Evolutionary conservation across 768 basidiomycete genomes (phyloP), one percentile per base, ranked within the genome.

Genomic region (Pholiota conissans): DNA sequence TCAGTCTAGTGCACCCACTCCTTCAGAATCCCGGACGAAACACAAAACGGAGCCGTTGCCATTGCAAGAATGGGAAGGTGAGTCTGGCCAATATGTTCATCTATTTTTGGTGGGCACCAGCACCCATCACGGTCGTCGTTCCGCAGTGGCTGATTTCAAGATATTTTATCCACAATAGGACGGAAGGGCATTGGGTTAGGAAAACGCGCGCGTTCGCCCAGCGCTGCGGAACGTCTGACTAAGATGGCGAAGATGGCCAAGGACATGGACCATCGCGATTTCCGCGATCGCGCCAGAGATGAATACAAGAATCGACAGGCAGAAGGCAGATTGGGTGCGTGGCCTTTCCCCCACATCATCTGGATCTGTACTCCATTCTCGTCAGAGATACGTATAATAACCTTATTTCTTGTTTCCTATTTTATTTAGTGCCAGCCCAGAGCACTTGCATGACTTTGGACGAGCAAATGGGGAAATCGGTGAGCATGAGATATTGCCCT

Each of bases 241-340:
- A 91, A 92, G 73, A 86, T 90, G 79, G 87, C 85, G 0, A 87
- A 90, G 73, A 85, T 89, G 80, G 86, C 81, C 9, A 86, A 90
- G 61, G 75, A 77, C 10, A 73, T 77, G 53, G 74, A 73, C 18
- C 82, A 85, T 46, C 76, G 77, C 35, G 80, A 77, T 55, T 95
- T 86, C 70, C 83, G 91, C 45, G 85, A 88, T 64, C 83, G 90
- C 45, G 79, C 86, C 3, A 79, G 85, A 56, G 79, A 82, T 57
- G 90, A 90, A 59, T 93, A 90, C 66, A 86, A 90, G 65, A 88
- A 90, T 57, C 79, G 85, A 51, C 84, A 85, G 4, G 90, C 90
- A 16, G 87, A 90, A 65, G 84, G 82, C 5, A 80, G 85, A 64
- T 79, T 95, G 39, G 76, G 77, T 70, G 60, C n/a, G 75, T 72